phyloP scores from a whole-genome alignment of 306 rosid species.

The Vicia sativa region DNA sequence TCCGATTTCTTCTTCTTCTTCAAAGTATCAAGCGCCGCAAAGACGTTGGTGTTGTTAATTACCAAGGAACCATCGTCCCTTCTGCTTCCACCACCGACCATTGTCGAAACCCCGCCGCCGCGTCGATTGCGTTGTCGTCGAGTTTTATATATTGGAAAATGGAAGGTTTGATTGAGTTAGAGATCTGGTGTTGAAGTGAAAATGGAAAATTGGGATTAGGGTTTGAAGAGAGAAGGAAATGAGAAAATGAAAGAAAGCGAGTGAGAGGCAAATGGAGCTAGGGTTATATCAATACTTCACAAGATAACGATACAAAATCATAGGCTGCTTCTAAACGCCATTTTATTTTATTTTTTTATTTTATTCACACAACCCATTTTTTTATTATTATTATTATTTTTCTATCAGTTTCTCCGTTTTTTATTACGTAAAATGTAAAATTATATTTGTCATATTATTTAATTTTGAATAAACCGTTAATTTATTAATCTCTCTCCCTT shows the following conservation, averaged over 20 bases:
- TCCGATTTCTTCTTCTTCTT: conserved; percentile 66
- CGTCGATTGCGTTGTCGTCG: background rate
- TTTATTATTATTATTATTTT: no score
- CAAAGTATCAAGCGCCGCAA: conserved; percentile 74
- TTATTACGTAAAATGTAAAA: no score
- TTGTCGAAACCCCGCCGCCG: conserved; percentile 3
- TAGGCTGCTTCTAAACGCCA: background rate
- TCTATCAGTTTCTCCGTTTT: no score
- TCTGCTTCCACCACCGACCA: conserved; percentile 71
- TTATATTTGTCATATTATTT: no score
- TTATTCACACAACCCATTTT: no score
- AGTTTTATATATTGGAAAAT: background rate
- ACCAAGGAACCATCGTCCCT: conserved; percentile 53
- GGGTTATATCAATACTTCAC: background rate
- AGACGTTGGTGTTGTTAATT: conserved; percentile 63
- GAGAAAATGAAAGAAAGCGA: background rate
- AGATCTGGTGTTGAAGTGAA: conserved; percentile 39
- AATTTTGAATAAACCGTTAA: no score
- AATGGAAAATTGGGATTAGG: background rate
- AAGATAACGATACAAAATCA: background rate
- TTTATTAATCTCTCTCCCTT: no score
- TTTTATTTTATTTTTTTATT: no score
- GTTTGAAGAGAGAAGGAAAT: background rate
- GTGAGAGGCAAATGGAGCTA: background rate
- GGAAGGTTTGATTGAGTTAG: background rate